Base-by-base conservation (phyloP, 257 asterid genomes). In the Solanum sitiens region DNA sequence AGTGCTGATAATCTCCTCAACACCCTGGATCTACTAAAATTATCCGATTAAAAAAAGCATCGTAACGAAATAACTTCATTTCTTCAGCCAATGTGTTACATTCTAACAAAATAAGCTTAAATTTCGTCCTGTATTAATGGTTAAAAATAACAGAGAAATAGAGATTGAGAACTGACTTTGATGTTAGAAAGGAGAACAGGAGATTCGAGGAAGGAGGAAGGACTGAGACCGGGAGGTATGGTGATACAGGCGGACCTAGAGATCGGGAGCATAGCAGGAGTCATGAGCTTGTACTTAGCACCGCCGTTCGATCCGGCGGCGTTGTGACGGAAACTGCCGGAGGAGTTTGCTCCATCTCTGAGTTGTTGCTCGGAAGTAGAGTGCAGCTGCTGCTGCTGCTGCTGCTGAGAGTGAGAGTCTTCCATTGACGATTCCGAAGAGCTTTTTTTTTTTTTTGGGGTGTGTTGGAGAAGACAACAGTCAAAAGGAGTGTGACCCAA, bases 211-310 rank as follows among this genome's bases (percentile, higher is more conserved):
- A 97, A 93, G 72, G 99, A 94, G 4, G 99, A 93, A 80, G 99
- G 99, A 47, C 99, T 97, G 90, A 95, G 98, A 25, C 98, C 98
- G 42, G 99, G 98, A 20, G 99, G 99, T 88, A 94, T 95, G 32
- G 96, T 93, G 74, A 97, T 92, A 88, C 95, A 92, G 73, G 98
- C 83, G 0, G 99, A 96, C 98, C 99, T 93, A 84, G 98, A 92
- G 95, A 97, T 97, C 96, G 99, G 99, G 88, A 97, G 99, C 96
- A 95, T 95, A 18, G 98, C 98, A 86, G 99, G 99, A 53, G 98
- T 95, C 98, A 96, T 91, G 85, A 97, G 98, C 86, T 95, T 94
- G 92, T 96, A 97, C 91, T 91, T 92, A 84, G 99, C 99, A 84
- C 88, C 91, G 73, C 86, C 70, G 44, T 50, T 80, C 44, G 68